Percentiles rank a stretch among this genome's conserved stretches.
These are phyloP conservation scores for Linanthus parryae DNA, from an alignment of 148 eudicot genomes.

Conservation along the genomic window DNA sequence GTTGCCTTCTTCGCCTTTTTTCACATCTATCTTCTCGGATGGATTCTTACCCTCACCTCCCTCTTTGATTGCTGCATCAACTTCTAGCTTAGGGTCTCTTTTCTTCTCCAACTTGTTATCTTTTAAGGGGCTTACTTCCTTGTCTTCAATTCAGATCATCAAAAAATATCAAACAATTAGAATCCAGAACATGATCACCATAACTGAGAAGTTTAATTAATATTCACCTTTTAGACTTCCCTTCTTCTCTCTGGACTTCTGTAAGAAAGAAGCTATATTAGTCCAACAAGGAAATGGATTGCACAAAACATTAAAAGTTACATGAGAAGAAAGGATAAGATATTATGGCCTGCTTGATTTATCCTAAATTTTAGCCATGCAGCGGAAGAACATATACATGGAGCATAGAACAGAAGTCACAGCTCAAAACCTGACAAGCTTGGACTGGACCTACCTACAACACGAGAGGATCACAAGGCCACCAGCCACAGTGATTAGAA, in stretches of 20 bases:
- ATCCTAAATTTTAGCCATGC: too few species aligned
- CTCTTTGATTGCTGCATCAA: constrained; percentile 19
- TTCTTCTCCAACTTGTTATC: constrained; percentile 35
- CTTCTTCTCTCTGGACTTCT: constrained; percentile 61
- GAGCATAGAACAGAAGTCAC: too few species aligned
- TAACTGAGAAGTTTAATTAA: background rate
- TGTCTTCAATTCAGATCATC: constrained; percentile 20
- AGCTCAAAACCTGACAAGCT: too few species aligned
- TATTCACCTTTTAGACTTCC: constrained; percentile 53
- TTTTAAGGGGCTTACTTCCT: constrained; percentile 35
- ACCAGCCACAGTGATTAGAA: too few species aligned
- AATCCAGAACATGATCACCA: background rate
- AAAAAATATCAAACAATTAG: constrained; percentile 1
- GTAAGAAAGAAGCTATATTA: constrained; percentile 2
- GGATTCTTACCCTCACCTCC: constrained; percentile 20
- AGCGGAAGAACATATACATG: too few species aligned
- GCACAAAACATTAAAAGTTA: too few species aligned
- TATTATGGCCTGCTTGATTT: too few species aligned
- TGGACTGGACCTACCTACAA: too few species aligned
- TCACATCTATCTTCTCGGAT: constrained; percentile 31
- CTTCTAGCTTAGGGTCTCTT: constrained; percentile 21
- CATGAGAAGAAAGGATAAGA: too few species aligned
- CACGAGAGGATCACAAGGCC: too few species aligned
- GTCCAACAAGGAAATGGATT: constrained; percentile 1
- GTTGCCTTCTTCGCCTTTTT: constrained; percentile 25